Evolutionary conservation across 2,329 filamentous ascomycete species (phyloP).

Genomic region (Clarireedia paspali): DNA sequence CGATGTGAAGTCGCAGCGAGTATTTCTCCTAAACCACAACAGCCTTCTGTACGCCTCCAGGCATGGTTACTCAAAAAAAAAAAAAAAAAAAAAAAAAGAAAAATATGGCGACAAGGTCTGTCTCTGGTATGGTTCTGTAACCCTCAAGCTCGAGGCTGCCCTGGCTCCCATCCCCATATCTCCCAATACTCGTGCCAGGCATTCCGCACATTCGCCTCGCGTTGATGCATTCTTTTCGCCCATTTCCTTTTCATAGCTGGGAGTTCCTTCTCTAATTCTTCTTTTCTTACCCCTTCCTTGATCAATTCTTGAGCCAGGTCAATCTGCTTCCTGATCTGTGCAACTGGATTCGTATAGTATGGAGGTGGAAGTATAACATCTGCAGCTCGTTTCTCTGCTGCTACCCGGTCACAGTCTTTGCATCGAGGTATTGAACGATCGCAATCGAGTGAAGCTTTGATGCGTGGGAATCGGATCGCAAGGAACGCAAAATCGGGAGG

Average conservation of each 20-base stretch:
- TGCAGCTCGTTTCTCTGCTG: conserved; percentile 12
- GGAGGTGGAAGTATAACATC: conserved; percentile 14
- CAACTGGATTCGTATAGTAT: conserved; percentile 9
- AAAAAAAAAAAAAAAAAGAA: no score
- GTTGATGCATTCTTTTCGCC: conserved; percentile 4
- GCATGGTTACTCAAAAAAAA: no score
- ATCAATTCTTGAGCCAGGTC: conserved; percentile 12
- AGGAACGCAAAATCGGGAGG: conserved; percentile 20
- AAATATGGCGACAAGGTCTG: no score
- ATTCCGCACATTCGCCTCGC: conserved; percentile 12
- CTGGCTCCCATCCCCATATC: conserved; percentile 19
- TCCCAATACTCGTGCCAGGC: conserved; percentile 22
- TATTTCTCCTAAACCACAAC: no score
- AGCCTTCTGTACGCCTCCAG: background rate
- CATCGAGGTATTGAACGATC: conserved; percentile 20
- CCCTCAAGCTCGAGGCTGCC: background rate
- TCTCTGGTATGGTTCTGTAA: background rate
- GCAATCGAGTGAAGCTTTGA: conserved; percentile 12
- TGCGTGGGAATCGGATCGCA: conserved; percentile 10
- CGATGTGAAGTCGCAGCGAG: no score
- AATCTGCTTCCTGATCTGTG: conserved; percentile 16
- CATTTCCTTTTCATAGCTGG: conserved; percentile 10
- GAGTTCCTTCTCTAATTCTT: conserved; percentile 13
- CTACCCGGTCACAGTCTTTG: conserved; percentile 19
- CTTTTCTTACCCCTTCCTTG: conserved; percentile 11